Evolutionary conservation across 2,329 filamentous ascomycete species (phyloP), one percentile per base, ranked within the genome.

Genomic region (Chaetomium strumarium): DNA sequence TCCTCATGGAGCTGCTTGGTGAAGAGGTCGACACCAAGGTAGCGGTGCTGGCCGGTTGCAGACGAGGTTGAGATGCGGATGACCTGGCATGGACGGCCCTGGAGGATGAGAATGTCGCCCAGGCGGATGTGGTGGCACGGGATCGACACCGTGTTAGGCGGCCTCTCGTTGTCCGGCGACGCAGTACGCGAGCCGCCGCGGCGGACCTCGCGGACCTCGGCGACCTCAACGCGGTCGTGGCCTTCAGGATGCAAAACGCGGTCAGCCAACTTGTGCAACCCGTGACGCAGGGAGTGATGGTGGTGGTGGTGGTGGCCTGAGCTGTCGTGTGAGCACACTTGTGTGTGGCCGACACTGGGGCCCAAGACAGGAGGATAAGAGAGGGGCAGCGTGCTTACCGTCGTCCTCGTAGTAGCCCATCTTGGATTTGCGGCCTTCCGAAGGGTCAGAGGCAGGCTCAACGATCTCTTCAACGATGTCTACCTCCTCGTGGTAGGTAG

Each of bases 121-220:
- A 97, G 88, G 78, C 93, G 93, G 78, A 99, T 92, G 82, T 97
- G 95, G 84, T 99, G 90, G 86, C 90, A 96, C 62, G 95, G 93
- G 74, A 99, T 96, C 70, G 91, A 92, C 72, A 97, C 91, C 65
- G 90, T 95, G 81, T 93, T 91, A 70, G 55, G 76, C 63, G 60
- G 68, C 67, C 45, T 66, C 3, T n/a, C 61, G 54, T 65, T 67
- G 55, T 65, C 62, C 46, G 66, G 64, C 62, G 60, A 66, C 62
- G 60, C 65, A 55, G 58, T 60, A 65, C 63, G 64, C 64, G 61
- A 59, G 61, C n/a, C n/a, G n/a, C n/a, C n/a, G n/a, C 62, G 58
- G 60, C 67, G 68, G 57, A 64, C 64, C 68, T 80, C 75, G 60
- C 74, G 73, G 57, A 72, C 66, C 63, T 80, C 75, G 60, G 73